A percentile compares a stretch with the other conserved stretches of the same genome.
phyloP scores from a whole-genome alignment of 2,329 filamentous ascomycete species.

The Xylogone sp. region DNA sequence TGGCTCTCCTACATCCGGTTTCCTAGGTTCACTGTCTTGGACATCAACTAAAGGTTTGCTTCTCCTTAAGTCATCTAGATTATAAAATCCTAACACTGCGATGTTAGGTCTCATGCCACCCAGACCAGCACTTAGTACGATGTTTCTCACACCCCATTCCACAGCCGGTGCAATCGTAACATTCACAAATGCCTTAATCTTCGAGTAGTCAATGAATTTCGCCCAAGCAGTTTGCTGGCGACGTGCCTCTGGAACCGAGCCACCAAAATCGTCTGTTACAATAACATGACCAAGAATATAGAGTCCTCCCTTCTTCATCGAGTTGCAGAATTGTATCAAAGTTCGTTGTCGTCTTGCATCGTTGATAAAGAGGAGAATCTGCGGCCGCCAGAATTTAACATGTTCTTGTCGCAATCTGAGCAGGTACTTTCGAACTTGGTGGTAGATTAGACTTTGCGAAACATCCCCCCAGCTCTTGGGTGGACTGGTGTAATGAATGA shows the following conservation, averaged over 20 bases:
- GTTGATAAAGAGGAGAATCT: conserved; percentile 81
- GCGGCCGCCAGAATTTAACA: conserved; percentile 90
- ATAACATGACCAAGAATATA: conserved; percentile 85
- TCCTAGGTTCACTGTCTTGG: conserved; percentile 37
- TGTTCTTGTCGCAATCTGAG: conserved; percentile 81
- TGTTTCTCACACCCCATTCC: conserved; percentile 80
- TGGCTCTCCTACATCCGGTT: conserved; percentile 15
- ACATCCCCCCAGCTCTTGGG: conserved; percentile 91
- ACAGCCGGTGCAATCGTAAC: conserved; percentile 77
- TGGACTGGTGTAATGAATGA: conserved; percentile 82
- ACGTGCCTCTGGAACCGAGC: conserved; percentile 75
- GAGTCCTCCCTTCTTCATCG: conserved; percentile 79
- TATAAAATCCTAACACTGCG: conserved; percentile 75
- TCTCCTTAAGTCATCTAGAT: conserved; percentile 70
- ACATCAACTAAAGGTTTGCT: conserved; percentile 54
- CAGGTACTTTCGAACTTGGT: conserved; percentile 83
- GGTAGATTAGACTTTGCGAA: conserved; percentile 83
- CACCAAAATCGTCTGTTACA: conserved; percentile 76
- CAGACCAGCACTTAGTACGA: conserved; percentile 76
- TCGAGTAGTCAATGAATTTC: conserved; percentile 81
- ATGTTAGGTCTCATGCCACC: conserved; percentile 90
- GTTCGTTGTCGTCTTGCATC: conserved; percentile 77
- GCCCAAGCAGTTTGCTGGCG: conserved; percentile 80
- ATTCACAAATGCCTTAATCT: conserved; percentile 87
- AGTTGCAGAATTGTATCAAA: conserved; percentile 88